These are phyloP conservation scores for Apodospora peruviana DNA, from an alignment of 495 filamentous ascomycete species.

Conservation along the genomic window DNA sequence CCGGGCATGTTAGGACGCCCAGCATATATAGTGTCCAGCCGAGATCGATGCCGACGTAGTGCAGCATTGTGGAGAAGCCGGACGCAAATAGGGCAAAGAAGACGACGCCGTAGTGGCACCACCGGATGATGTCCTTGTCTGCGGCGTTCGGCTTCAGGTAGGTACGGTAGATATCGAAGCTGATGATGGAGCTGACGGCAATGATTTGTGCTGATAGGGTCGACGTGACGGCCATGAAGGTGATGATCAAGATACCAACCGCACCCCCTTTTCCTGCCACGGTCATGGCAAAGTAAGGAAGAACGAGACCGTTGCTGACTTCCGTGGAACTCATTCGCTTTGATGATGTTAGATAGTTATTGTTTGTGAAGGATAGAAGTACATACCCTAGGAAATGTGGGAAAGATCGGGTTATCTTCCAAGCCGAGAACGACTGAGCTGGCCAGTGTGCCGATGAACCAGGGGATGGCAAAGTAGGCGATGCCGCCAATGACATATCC, in stretches of 20 bases:
- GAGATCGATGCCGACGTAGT: constrained; percentile 50
- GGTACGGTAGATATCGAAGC: constrained; percentile 52
- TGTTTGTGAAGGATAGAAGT: background rate
- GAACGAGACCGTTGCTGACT: background rate
- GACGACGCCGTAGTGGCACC: constrained; percentile 43
- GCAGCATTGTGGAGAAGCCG: constrained; percentile 22
- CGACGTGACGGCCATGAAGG: constrained; percentile 39
- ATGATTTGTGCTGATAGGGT: constrained; percentile 46
- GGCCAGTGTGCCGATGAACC: constrained; percentile 43
- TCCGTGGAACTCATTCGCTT: background rate
- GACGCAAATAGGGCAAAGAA: constrained; percentile 42
- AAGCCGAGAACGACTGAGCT: constrained; percentile 45
- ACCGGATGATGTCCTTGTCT: constrained; percentile 36
- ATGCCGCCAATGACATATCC: constrained; percentile 48
- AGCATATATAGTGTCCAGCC: constrained; percentile 67
- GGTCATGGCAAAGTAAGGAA: background rate
- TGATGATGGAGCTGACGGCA: constrained; percentile 48
- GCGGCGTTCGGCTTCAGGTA: constrained; percentile 44
- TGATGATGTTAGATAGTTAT: background rate
- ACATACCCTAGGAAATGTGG: constrained; percentile 44
- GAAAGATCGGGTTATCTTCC: constrained; percentile 40
- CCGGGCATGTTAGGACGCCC: constrained; percentile 66
- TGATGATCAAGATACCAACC: background rate
- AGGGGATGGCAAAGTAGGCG: constrained; percentile 48
- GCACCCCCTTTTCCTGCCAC: background rate